Base-by-base conservation (phyloP, 768 basidiomycete genomes). In the Dioszegia hungarica region DNA sequence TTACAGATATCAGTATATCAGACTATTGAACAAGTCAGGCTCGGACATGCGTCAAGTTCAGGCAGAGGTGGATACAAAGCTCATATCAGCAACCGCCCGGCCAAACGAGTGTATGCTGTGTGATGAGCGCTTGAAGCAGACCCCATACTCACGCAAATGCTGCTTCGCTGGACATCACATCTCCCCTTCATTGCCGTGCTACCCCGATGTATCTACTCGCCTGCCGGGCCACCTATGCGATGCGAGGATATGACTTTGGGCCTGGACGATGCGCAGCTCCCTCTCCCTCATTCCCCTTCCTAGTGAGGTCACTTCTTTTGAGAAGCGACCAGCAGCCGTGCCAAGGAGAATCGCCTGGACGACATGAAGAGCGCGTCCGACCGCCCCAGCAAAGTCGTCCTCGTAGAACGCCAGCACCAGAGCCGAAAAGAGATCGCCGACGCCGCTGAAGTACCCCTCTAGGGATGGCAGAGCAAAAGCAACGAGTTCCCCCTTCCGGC, bases 361-460 rank as follows among this genome's bases (percentile, higher is more conserved):
- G 3, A 62, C 59, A 0, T 68, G 48, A 0, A 75, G 59, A 17
- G 74, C 72, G 22, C 62, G 60, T 0, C 64, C 68, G 12, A 75
- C 72, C 0, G 74, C 74, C 29, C 61, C 46, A 14, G 67, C 54
- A 5, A 70, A 60, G n/a, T 64, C 54, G 3, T 56, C 60, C 17
- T 49, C 33, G 75, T 85, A 97, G 67, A 92, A 87, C 0, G 85
- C 92, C 3, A 94, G 80, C 25, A 93, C 84, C 54, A 97, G 83
- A 1, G 94, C 89, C 5, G 91, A 91, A 79, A 98, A 97, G 54
- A 97, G 84, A 75, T 99, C 95, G 17, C 95, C 95, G 11, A 95
- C 93, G 24, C 95, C 95, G 19, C 90, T 88, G 75, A 92, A 98
- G 78, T 97, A 95, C 11, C 92, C 93, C 5, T 86, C 83, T 41